Percentiles rank a stretch among this genome's conserved stretches.
phyloP scores from a whole-genome alignment of 2,329 filamentous ascomycete species.

The Orbilia blumenaviensis region DNA sequence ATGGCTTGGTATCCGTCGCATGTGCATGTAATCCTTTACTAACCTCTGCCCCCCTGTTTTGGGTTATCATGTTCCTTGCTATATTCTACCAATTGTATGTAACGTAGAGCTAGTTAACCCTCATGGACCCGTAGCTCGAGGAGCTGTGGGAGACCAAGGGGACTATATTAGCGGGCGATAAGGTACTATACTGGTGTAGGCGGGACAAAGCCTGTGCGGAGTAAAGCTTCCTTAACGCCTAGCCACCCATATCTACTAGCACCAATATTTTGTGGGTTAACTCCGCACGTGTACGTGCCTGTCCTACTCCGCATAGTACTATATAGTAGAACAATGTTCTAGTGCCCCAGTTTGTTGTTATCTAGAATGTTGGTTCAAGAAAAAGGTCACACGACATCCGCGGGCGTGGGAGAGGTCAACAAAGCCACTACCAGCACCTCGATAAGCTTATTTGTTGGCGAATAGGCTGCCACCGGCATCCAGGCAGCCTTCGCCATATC shows the following conservation, averaged over 20 bases:
- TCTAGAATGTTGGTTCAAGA: background rate
- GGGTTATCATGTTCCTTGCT: background rate
- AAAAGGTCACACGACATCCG: conserved; percentile 13
- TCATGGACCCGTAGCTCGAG: too few relatives aligned
- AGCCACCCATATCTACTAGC: too few relatives aligned
- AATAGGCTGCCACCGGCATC: conserved; percentile 10
- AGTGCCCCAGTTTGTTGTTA: background rate
- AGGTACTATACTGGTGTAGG: too few relatives aligned
- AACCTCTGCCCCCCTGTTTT: background rate
- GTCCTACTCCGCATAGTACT: background rate
- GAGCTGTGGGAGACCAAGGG: too few relatives aligned
- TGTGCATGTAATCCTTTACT: background rate
- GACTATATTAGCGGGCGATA: too few relatives aligned
- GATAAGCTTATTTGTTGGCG: conserved; percentile 21
- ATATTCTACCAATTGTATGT: background rate
- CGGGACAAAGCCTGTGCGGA: too few relatives aligned
- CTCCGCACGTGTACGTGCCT: too few relatives aligned
- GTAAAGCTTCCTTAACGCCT: too few relatives aligned
- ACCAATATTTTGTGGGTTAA: too few relatives aligned
- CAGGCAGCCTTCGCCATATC: background rate
- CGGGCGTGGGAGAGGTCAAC: background rate
- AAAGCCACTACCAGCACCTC: background rate
- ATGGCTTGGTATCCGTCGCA: too few relatives aligned
- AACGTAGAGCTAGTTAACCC: too few relatives aligned
- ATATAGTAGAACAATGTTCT: background rate